Percentiles rank a stretch among this genome's conserved stretches.
Conservation (phyloP, 2,329 filamentous ascomycete species). For the Pseudogymnoascus sp. region DNA sequence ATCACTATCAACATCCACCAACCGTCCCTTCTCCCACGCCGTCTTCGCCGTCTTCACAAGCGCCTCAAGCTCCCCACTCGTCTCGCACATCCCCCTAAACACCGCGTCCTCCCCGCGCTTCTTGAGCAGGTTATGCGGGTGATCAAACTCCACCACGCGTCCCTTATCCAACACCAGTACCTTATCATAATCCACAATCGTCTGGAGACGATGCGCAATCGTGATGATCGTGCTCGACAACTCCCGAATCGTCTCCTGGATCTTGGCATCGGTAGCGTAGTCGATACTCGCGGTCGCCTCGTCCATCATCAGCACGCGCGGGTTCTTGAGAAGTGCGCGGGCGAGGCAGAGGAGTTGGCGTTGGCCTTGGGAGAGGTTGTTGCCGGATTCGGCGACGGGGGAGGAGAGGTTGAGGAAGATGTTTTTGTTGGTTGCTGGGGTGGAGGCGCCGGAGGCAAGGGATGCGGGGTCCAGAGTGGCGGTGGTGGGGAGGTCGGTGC, state of each 20-base stretch:
- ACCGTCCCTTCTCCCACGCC: conserved; percentile 36
- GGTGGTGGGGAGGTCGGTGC: conserved; percentile 23
- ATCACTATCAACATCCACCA: conserved; percentile 31
- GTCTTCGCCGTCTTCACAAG: conserved; percentile 46
- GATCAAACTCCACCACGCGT: conserved; percentile 78
- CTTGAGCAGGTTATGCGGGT: conserved; percentile 74
- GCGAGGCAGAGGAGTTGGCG: conserved; percentile 91
- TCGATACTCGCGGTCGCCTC: conserved; percentile 97
- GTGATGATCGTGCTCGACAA: conserved; percentile 91
- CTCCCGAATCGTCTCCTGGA: conserved; percentile 93
- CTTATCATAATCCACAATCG: conserved; percentile 97
- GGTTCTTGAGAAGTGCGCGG: conserved; percentile 81
- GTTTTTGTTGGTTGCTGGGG: conserved; percentile 75
- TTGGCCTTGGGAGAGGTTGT: conserved; percentile 92
- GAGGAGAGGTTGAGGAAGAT: conserved; percentile 83
- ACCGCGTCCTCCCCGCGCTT: conserved; percentile 36
- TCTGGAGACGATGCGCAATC: conserved; percentile 91
- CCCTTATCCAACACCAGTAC: conserved; percentile 91
- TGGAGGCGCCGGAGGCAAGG: conserved; percentile 22
- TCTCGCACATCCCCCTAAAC: conserved; percentile 63
- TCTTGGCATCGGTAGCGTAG: conserved; percentile 90
- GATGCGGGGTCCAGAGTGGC: conserved; percentile 23
- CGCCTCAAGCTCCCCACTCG: conserved; percentile 54
- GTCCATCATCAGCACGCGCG: conserved; percentile 96
- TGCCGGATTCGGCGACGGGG: conserved; percentile 79